Evolutionary conservation across 169 alveolate species (phyloP).

Genomic region (Plasmodium berghei): DNA sequence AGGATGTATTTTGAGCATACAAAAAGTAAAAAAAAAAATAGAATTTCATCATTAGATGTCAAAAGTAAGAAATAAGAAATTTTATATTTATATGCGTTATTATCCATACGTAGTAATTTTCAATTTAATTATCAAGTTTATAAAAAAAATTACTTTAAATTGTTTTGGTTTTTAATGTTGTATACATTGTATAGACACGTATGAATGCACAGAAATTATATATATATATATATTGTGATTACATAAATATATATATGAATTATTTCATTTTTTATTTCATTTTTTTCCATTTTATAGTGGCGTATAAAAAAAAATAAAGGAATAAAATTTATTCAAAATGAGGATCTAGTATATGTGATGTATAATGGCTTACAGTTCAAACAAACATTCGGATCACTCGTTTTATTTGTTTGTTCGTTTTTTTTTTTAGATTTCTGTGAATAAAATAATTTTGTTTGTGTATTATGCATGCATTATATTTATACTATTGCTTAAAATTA

Average conservation of each 20-base stretch:
- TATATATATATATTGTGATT: neutral
- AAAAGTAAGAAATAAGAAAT: constrained; percentile 11
- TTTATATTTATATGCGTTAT: neutral
- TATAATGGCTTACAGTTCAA: constrained; percentile 39
- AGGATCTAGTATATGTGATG: constrained; percentile 33
- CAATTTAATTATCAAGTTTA: neutral
- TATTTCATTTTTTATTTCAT: neutral
- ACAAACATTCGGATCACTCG: constrained; percentile 2
- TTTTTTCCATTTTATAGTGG: constrained; percentile 21
- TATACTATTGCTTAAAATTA: neutral
- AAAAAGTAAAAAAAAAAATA: constrained; percentile 23
- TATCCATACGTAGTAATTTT: neutral
- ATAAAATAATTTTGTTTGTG: constrained; percentile 14
- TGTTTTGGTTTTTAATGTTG: too few relatives aligned
- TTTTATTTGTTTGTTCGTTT: neutral
- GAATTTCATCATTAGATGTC: constrained; percentile 21
- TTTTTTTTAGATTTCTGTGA: constrained; percentile 49
- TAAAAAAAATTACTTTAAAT: neutral
- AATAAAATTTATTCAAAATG: neutral
- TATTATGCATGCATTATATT: constrained; percentile 9
- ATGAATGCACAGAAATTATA: neutral
- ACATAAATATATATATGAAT: neutral
- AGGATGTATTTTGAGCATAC: constrained; percentile 56
- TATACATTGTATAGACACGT: neutral
- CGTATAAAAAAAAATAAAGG: constrained; percentile 26